A percentile compares a stretch with the other conserved stretches of the same genome.
These are phyloP conservation scores for Trametes sanguinea DNA, from an alignment of 768 basidiomycete genomes.

Conservation along the genomic window DNA sequence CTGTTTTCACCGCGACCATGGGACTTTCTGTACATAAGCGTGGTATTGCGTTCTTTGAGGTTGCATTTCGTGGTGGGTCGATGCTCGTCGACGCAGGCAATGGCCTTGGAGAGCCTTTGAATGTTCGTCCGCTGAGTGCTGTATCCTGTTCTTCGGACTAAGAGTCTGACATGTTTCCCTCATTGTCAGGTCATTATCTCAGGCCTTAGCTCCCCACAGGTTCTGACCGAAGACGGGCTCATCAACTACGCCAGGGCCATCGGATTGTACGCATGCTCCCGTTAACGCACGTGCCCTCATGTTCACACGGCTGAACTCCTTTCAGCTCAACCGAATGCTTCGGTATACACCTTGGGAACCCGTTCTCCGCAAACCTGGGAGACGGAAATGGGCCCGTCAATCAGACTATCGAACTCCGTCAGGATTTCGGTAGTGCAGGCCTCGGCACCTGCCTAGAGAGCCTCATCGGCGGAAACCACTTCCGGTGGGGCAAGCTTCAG, in stretches of 20 bases:
- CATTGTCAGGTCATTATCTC: slow-evolving; percentile 60
- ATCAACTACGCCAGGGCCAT: slow-evolving; percentile 62
- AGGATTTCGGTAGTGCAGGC: slow-evolving; percentile 39
- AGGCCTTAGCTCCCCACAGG: slow-evolving; percentile 55
- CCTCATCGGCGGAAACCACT: slow-evolving; percentile 49
- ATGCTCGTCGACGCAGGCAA: slow-evolving; percentile 42
- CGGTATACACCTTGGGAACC: slow-evolving; percentile 37
- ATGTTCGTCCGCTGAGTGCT: slow-evolving; percentile 34
- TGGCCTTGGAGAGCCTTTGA: slow-evolving; percentile 46
- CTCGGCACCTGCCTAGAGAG: slow-evolving; percentile 50
- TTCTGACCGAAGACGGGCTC: slow-evolving; percentile 58
- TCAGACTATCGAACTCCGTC: slow-evolving; percentile 47
- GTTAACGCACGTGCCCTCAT: not conserved
- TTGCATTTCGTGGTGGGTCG: slow-evolving; percentile 42
- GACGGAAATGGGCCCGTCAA: slow-evolving; percentile 50
- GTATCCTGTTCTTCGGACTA: not conserved
- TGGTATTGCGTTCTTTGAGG: slow-evolving; percentile 37
- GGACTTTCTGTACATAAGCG: not conserved
- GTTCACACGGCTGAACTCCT: slow-evolving; percentile 34
- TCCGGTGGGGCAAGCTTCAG: slow-evolving; percentile 36
- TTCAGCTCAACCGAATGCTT: slow-evolving; percentile 46
- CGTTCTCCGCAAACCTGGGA: slow-evolving; percentile 48
- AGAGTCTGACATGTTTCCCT: not conserved
- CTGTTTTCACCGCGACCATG: slow-evolving; percentile 1
- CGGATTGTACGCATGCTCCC: slow-evolving; percentile 52